Percentiles rank a stretch among this genome's conserved stretches.
Conservation (phyloP, 179 eudicot genomes). For the Nepenthes alata region DNA sequence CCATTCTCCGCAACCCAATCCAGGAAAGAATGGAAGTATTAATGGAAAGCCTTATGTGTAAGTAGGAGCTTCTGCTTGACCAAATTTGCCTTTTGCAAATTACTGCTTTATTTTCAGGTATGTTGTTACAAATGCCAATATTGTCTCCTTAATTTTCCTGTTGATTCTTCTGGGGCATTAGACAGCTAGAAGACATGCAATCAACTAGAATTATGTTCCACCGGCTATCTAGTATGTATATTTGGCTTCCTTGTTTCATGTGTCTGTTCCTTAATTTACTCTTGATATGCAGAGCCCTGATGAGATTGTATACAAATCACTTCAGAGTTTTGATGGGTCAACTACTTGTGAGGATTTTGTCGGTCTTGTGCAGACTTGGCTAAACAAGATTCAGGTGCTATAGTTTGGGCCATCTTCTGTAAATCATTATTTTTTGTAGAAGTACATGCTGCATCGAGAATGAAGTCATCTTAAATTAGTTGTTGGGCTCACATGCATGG, state of each 20-base stretch:
- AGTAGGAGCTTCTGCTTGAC: no score
- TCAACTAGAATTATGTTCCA: neutral
- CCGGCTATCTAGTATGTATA: neutral
- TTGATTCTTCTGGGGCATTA: neutral
- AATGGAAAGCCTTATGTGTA: no score
- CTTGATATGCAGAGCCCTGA: conserved; percentile 65
- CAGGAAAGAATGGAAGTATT: no score
- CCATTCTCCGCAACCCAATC: no score
- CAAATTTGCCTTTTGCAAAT: no score
- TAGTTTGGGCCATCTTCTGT: conserved; percentile 4
- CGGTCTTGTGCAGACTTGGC: conserved; percentile 66
- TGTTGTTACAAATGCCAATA: no score
- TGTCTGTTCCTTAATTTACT: conserved; percentile 9
- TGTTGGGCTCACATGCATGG: no score
- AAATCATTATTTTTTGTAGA: no score
- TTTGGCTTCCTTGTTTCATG: neutral
- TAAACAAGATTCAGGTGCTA: conserved; percentile 73
- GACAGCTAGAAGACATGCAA: neutral
- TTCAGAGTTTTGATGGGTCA: conserved; percentile 63
- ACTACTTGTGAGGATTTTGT: conserved; percentile 72
- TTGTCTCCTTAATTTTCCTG: no score
- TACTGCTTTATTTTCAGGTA: no score
- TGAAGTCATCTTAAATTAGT: no score
- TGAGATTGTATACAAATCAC: conserved; percentile 81
- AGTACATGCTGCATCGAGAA: no score